Conservation (phyloP, 2,329 filamentous ascomycete species). For the Lachnellula suecica region DNA sequence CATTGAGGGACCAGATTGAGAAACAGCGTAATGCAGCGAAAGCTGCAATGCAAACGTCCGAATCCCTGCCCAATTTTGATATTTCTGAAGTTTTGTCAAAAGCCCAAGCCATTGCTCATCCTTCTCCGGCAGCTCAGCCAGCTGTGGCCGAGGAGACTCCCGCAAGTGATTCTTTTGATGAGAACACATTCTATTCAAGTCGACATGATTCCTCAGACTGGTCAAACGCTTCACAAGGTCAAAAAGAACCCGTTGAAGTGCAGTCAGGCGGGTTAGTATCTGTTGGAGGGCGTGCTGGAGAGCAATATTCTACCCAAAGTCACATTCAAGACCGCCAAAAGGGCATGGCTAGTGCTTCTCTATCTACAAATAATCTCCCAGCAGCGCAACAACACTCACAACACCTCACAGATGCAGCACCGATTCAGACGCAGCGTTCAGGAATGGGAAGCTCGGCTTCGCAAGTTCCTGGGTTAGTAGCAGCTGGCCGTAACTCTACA, state of each 20-base stretch:
- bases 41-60: constrained; percentile 42
- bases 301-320: constrained; percentile 20
- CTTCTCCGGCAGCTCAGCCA: constrained; percentile 59
- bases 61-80: constrained; percentile 64
- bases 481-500: constrained; percentile 1
- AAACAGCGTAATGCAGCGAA: constrained; percentile 50
- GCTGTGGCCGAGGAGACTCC: constrained; percentile 56
- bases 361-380: constrained; percentile 30
- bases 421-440: background rate
- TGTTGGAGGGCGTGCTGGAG: constrained; percentile 20
- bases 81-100: constrained; percentile 71
- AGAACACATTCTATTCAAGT: constrained; percentile 95
- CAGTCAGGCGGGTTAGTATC: constrained; percentile 22
- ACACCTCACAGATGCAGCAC: constrained; percentile 8
- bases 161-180: constrained; percentile 81
- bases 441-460: constrained; percentile 11
- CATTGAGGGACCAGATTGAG: constrained; percentile 75
- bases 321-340: constrained; percentile 22
- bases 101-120: constrained; percentile 68
- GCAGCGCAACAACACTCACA: constrained; percentile 22
- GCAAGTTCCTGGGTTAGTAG: constrained; percentile 6
- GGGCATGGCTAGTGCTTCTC: constrained; percentile 28
- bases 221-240: constrained; percentile 37
- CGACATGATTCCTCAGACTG: constrained; percentile 76
- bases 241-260: constrained; percentile 25